phyloP scores from a whole-genome alignment of 345 rosid species.

The Trapa bicornis region DNA sequence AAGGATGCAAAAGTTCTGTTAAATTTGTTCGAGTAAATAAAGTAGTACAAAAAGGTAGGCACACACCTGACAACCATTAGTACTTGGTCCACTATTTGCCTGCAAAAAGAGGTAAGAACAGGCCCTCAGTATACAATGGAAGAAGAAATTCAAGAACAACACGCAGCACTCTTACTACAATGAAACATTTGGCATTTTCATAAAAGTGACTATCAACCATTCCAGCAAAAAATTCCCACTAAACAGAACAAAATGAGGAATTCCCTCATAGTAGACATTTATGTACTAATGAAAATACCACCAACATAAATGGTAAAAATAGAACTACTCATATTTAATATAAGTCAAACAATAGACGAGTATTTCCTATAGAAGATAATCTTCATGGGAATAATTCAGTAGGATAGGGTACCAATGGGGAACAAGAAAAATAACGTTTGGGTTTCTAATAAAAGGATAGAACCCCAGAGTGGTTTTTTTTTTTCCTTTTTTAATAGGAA shows the following conservation, averaged over 20 bases:
- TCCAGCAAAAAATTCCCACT: too few species aligned
- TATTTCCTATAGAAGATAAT: not conserved
- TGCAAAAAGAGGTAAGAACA: conserved; percentile 20
- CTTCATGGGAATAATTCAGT: not conserved
- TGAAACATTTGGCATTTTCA: not conserved
- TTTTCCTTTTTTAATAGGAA: too few species aligned
- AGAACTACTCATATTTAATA: not conserved
- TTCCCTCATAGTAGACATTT: too few species aligned
- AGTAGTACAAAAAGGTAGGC: not conserved
- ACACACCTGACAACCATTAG: conserved; percentile 85
- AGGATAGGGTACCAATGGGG: not conserved
- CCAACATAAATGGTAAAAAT: too few species aligned
- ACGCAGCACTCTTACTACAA: not conserved
- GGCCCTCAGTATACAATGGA: not conserved
- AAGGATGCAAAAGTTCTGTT: not conserved
- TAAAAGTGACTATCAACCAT: not conserved
- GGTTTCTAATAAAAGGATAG: not conserved
- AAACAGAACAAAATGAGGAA: too few species aligned
- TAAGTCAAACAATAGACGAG: not conserved
- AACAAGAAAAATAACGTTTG: not conserved
- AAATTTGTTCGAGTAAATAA: not conserved
- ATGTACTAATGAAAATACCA: too few species aligned
- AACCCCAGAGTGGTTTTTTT: too few species aligned
- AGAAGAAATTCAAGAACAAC: not conserved
- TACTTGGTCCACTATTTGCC: conserved; percentile 86